Percentiles rank a stretch among this genome's conserved stretches.
Conservation (phyloP, 331 rosid species). For the Spiraea crenata region DNA sequence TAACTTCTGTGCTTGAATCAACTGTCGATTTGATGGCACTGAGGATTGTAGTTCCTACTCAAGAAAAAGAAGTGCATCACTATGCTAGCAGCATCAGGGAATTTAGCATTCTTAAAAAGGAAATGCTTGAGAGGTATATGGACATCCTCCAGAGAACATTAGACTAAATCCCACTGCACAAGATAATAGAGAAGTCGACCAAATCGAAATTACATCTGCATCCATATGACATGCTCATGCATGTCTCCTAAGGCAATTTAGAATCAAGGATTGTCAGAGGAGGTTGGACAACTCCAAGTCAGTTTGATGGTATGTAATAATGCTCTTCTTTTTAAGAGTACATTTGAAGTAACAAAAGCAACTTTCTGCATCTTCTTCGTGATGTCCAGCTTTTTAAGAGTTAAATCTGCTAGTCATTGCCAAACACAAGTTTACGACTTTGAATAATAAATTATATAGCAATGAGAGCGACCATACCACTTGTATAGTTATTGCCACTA, state of each 20-base stretch:
- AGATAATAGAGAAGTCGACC: not conserved
- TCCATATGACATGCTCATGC: slow-evolving; percentile 3
- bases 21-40: slow-evolving; percentile 61
- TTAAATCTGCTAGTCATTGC: not conserved
- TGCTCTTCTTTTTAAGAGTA: not conserved
- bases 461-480: slow-evolving; percentile 50
- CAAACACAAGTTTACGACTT: not conserved
- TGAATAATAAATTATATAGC: not conserved
- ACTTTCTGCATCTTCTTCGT: not conserved
- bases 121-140: not conserved
- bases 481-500: slow-evolving; percentile 64
- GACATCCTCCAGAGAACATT: not conserved
- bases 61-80: slow-evolving; percentile 26
- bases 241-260: not conserved
- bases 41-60: slow-evolving; percentile 79
- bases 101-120: not conserved
- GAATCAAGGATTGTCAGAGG: not conserved
- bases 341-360: not conserved
- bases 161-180: not conserved
- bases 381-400: not conserved
- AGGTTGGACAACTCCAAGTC: not conserved
- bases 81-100: slow-evolving; percentile 1
- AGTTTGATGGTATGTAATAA: not conserved
- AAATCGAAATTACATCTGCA: not conserved
- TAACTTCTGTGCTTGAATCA: slow-evolving; percentile 62